Evolutionary conservation across 257 asterid genomes (phyloP).

Genomic region (Lantana camara): DNA sequence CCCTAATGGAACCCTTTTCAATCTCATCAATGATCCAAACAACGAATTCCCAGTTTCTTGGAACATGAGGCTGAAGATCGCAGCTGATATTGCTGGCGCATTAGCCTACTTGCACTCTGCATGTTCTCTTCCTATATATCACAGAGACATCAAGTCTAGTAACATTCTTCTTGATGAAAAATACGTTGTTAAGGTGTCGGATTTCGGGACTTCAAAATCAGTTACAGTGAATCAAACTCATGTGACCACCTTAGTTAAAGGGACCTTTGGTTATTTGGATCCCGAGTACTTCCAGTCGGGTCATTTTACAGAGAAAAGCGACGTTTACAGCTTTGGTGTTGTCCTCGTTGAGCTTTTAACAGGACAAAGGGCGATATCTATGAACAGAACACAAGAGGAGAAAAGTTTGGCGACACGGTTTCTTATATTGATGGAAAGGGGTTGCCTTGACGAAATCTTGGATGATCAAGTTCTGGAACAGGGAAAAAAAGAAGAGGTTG

Average conservation of each 20-base stretch:
- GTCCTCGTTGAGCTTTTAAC: conserved; percentile 44
- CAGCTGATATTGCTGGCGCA: conserved; percentile 39
- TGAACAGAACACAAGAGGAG: conserved; percentile 34
- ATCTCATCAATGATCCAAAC: conserved; percentile 30
- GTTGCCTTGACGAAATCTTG: conserved; percentile 16
- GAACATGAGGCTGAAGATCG: conserved; percentile 41
- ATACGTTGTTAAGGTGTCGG: conserved; percentile 39
- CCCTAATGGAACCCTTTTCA: conserved; percentile 36
- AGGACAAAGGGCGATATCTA: conserved; percentile 33
- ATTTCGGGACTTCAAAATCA: conserved; percentile 41
- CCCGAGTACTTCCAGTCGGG: conserved; percentile 42
- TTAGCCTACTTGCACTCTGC: conserved; percentile 41
- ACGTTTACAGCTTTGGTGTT: conserved; percentile 44
- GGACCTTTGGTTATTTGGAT: conserved; percentile 44
- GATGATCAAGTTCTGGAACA: conserved; percentile 31
- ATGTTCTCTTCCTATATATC: conserved; percentile 38
- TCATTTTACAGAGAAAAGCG: conserved; percentile 41
- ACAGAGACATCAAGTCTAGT: conserved; percentile 42
- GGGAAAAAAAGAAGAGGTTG: conserved; percentile 28
- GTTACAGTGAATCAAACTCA: conserved; percentile 31
- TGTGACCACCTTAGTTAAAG: conserved; percentile 40
- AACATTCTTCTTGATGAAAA: conserved; percentile 45
- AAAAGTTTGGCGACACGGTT: conserved; percentile 37
- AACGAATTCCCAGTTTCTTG: conserved; percentile 33
- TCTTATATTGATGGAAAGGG: conserved; percentile 29